Base-by-base conservation (phyloP, 2,329 filamentous ascomycete species). In the Aspergillus aculeatus region DNA sequence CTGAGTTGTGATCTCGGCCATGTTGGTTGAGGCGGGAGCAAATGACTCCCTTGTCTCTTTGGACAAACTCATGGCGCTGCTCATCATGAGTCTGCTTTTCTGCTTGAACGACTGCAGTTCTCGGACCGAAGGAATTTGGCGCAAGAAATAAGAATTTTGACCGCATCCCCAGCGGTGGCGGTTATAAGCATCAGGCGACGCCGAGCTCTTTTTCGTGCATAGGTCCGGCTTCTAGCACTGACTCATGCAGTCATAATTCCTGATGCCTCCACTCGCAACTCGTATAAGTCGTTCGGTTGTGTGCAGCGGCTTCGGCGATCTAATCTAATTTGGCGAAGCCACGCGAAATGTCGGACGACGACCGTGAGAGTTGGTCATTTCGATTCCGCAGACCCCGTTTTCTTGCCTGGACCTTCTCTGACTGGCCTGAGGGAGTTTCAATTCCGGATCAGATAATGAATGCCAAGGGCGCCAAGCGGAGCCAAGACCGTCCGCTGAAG, bases 391-490 rank as follows among this genome's bases (percentile, higher is more conserved):
- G 16, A 44, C 6, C 38, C 38, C 38, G 16, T 44, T 44, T 2
- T 44, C 14, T 19, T 19, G 14, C 38, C 5, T 44, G 38, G 7
- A 7, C 16, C 16, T 19, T n/a, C 16, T 44, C 38, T 44, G 14
- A 44, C 38, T 44, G 38, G 38, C 16, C 16, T 6, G 6, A 23
- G 47, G 14, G 10, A 44, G 14, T 6, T 47, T 23, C n/a, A 54
- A 23, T 48, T 41, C 48, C 47, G 49, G 60, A 61, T 61, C 62
- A 64, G 60, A 62, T 61, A 63, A 54, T 23, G 21, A 38, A 24
- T 54, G 60, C 64, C 58, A 65, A 65, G 62, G 38, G 14, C 6
- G 38, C 38, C 38, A 44, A 44, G 38, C 31, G 26, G 21, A 51
- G 35, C 54, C 26, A 56, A 56, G 44, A 24, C 26, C 26, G 14